Evolutionary conservation across 768 basidiomycete species (phyloP), one percentile per base, ranked within the genome.

Genomic region (Mrakia blollopis): DNA sequence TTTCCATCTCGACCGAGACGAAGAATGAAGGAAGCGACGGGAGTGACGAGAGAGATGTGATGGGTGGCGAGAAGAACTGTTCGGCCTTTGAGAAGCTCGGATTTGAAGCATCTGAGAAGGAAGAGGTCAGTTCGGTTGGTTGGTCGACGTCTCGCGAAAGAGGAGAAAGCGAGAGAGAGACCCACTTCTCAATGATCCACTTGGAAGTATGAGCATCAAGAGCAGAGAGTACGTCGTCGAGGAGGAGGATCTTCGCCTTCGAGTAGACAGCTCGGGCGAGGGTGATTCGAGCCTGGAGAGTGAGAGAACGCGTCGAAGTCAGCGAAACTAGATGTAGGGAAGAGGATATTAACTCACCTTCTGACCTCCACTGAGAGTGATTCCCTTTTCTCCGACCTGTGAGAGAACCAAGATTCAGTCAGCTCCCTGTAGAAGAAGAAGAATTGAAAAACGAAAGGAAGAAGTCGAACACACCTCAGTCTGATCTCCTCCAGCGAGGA

Each of bases 191-290:
- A 5, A 91, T 79, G 69, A 91, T 87, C 44, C 85, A 85, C 78
- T 89, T 88, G 14, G 90, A 89, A 7, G 92, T 91, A 79, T 91
- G 89, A 0, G 91, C 88, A 79, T 93, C 92, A 9, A 93, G 89
- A 0, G 85, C 84, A 35, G 92, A 90, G 47, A 97, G 86, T 54
- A 93, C 93, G 79, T 98, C 95, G 80, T 74, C 73, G 61, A 74
- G 62, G 25, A 74, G 65, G 21, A 74, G 35, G 65, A 74, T 65
- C 25, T 50, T 32, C 1, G 73, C 52, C 23, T 35, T 61, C 18
- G 73, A 35, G 39, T 74, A 74, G 35, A 74, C 50, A 11, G 73
- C 73, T 63, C 54, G 54, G 28, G 81, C 82, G 16, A 83, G 70
- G 52, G 80, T 81, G 32, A 82, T 76, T 68, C 82, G 78, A 65